Evolutionary conservation across 106 monocot species (phyloP), one percentile per base, ranked within the genome.

Genomic region (Platanthera zijinensis): DNA sequence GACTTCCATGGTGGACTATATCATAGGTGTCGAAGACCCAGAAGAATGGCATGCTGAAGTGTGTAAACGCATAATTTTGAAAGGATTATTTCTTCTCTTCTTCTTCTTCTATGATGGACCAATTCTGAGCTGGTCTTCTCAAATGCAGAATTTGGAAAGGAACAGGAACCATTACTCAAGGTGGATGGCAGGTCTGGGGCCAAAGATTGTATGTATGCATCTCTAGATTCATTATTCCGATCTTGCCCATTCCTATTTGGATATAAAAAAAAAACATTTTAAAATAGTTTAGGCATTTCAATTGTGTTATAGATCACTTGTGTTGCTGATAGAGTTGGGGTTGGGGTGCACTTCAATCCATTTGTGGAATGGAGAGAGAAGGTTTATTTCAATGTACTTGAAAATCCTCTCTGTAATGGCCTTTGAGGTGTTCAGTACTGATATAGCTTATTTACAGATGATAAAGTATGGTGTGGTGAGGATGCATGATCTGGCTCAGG

Each of bases 381-480:
- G 93, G 93, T 93, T 51, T 49, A 5, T 63, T 46, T 49, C 25
- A 50, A 70, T 11, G 25, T 48, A n/a, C 48, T 17, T 70, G 70
- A 48, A 71, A 3, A 17, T 66, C 17, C 12, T 48, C 0, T 53
- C 2, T 47, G 6, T 32, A 10, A 17, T n/a, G n/a, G 52, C 19
- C 3, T 10, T n/a, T 54, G 21, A 30, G 46, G 5, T 72, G 48
- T 10, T 15, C 48, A 51, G n/a, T 25, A n/a, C 10, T 75, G 50
- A 18, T 70, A 15, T 70, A 15, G 57, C 30, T 52, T 22, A 51
- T 10, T 30, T 21, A 11, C 80, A 99, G 97, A 86, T 80, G 82
- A 90, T 99, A 81, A 99, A 99, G 73, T 99, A 99, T 88, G 97
- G 94, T 64, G 97, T 99, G 8, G 91, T 99, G 21, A 54, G 89